These are phyloP conservation scores for Dendrostoma leiphaemia DNA, from an alignment of 2,329 filamentous ascomycete species.

Conservation along the genomic window DNA sequence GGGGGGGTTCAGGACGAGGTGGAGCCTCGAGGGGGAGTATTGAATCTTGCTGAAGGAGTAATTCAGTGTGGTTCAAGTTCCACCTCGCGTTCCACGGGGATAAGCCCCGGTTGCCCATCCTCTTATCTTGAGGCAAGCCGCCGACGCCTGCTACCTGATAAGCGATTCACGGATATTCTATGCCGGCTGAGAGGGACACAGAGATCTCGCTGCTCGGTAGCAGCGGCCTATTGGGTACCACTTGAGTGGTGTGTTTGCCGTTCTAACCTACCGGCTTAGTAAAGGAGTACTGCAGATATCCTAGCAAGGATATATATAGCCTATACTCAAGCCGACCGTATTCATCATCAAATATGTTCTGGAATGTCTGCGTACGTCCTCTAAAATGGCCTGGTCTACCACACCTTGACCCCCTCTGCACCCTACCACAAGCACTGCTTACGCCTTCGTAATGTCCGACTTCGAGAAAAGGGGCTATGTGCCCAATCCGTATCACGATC, in stretches of 20 bases:
- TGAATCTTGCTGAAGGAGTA: too few relatives aligned
- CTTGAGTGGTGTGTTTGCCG: background rate
- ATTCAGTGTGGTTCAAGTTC: too few relatives aligned
- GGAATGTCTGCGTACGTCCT: background rate
- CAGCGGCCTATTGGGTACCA: background rate
- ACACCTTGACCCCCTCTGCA: background rate
- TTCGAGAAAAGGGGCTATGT: background rate
- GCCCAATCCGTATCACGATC: constrained; percentile 1
- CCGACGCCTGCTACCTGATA: too few relatives aligned
- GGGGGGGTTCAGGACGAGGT: too few relatives aligned
- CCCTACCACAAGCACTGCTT: background rate
- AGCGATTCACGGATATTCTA: too few relatives aligned
- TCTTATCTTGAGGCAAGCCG: too few relatives aligned
- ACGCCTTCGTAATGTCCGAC: background rate
- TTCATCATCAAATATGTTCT: background rate
- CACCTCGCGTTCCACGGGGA: too few relatives aligned
- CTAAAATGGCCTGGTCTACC: background rate
- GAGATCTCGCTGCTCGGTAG: too few relatives aligned
- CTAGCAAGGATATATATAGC: background rate
- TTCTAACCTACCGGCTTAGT: background rate
- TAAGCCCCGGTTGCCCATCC: too few relatives aligned
- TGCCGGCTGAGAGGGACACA: too few relatives aligned
- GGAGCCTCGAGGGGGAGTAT: too few relatives aligned
- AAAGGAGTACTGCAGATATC: background rate
- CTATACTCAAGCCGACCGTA: background rate